Evolutionary conservation across 805 yeast species (phyloP).

Genomic region (Komagataella phaffii): DNA sequence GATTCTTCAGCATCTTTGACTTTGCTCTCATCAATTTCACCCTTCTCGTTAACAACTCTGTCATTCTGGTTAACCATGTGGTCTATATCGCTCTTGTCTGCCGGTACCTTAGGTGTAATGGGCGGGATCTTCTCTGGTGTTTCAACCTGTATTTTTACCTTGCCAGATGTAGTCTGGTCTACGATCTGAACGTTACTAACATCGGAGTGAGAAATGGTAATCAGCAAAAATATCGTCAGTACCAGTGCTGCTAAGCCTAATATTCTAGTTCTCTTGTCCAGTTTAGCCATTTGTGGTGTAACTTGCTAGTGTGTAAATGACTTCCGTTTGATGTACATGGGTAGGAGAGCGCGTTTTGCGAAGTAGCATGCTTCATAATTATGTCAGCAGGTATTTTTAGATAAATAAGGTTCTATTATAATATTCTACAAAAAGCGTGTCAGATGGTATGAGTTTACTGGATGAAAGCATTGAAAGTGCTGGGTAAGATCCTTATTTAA

Average conservation of each 20-base stretch:
- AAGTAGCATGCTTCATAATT: neutral
- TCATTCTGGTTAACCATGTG: conserved; percentile 8
- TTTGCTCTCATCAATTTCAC: conserved; percentile 26
- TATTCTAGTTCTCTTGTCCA: conserved; percentile 21
- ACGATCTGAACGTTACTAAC: neutral
- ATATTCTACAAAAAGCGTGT: neutral
- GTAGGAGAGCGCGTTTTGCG: neutral
- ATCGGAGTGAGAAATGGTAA: conserved; percentile 12
- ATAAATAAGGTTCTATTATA: neutral
- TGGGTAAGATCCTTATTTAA: too few species aligned
- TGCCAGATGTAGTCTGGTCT: conserved; percentile 1
- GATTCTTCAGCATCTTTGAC: conserved; percentile 23
- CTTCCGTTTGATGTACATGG: neutral
- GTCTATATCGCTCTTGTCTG: conserved; percentile 2
- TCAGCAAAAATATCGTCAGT: conserved; percentile 21
- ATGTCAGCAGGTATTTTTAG: neutral
- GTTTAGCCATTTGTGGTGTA: neutral
- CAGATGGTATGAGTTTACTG: neutral
- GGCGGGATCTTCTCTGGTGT: neutral
- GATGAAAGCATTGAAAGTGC: too few species aligned
- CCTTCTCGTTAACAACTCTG: conserved; percentile 18
- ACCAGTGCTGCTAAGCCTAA: conserved; percentile 27
- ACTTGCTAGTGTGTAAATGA: neutral
- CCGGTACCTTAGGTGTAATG: neutral
- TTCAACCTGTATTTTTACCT: neutral